Conservation (phyloP, 257 asterid genomes). For the Solanum sejunctum region DNA sequence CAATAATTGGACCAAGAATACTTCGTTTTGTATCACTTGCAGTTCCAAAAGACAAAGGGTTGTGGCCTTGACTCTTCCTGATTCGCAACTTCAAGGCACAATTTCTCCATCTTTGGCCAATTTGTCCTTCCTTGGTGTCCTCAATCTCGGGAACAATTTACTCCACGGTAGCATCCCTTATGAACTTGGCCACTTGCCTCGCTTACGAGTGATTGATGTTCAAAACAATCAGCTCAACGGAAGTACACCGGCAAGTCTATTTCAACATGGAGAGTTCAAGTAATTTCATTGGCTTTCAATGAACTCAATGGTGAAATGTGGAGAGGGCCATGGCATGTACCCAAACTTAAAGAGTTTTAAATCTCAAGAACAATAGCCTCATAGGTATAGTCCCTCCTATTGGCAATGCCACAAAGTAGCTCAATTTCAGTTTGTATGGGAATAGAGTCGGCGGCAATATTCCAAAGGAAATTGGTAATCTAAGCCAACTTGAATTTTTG, state of each 20-base stretch:
- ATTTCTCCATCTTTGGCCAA: constrained; percentile 20
- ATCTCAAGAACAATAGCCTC: constrained; percentile 2
- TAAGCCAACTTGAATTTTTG: neutral
- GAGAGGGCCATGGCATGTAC: neutral
- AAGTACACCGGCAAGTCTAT: no score
- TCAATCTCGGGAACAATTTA: constrained; percentile 3
- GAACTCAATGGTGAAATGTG: constrained; percentile 2
- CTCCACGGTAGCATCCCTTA: neutral
- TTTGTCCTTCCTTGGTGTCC: constrained; percentile 16
- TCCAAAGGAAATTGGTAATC: constrained; percentile 2
- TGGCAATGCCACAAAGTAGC: neutral
- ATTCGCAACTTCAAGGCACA: constrained; percentile 15
- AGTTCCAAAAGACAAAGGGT: constrained; percentile 5
- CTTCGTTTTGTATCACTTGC: constrained; percentile 14
- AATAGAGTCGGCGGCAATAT: neutral
- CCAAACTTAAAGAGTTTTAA: constrained; percentile 1
- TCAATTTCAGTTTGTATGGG: neutral
- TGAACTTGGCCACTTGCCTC: neutral
- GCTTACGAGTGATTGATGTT: neutral
- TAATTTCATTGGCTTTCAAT: constrained; percentile 4
- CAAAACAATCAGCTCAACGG: neutral
- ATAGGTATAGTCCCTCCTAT: neutral
- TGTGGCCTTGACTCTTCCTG: constrained; percentile 5
- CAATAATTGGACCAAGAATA: constrained; percentile 9
- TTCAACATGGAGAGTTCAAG: neutral